Evolutionary conservation across 768 basidiomycete species (phyloP), one percentile per base, ranked within the genome.

Genomic region (Boletus tomentosulus): DNA sequence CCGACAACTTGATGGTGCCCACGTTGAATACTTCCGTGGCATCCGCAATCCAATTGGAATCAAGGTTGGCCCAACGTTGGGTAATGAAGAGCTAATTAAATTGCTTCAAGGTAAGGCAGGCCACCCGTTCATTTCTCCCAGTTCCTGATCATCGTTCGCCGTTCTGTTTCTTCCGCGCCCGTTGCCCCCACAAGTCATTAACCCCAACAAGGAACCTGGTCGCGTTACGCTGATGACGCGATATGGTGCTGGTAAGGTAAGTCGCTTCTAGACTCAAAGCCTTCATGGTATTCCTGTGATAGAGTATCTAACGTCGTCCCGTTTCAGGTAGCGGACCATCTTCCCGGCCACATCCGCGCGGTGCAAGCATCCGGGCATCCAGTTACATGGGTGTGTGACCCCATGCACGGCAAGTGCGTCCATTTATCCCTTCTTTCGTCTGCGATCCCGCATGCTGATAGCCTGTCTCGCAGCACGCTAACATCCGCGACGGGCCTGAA

Each of bases 371-470:
- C 92, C 2, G 82, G 81, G 0, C 94, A 98, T 66, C 89, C 89
- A 1, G 94, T 97, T 3, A 82, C 86, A 9, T 98, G 95, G 93
- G 81, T 95, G 47, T 95, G 91, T 64, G 97, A 98, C 71, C 94
- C 95, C 3, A 98, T 98, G 96, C 96, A 98, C 62, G 96, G 95
- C 74, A 97, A 98, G 92, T 93, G 65, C 62, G 89, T 78, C 42
- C 5, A 33, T 55, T 30, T 47, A 31, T 11, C 3, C 13, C 43
- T 9, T 3, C 15, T 25, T 44, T 28, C 13, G 13, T 12, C 8
- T 9, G 4, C n/a, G 25, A 44, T 27, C 27, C 3, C 19, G 3
- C 27, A 28, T 15, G 28, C 16, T 16, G 27, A 44, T n/a, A 28
- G 27, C 15, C 25, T 12, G 2, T 31, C 30, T 44, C 16, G 12